phyloP scores from a whole-genome alignment of 2,329 filamentous ascomycete genomes.

The Aureobasidium mangrovei region DNA sequence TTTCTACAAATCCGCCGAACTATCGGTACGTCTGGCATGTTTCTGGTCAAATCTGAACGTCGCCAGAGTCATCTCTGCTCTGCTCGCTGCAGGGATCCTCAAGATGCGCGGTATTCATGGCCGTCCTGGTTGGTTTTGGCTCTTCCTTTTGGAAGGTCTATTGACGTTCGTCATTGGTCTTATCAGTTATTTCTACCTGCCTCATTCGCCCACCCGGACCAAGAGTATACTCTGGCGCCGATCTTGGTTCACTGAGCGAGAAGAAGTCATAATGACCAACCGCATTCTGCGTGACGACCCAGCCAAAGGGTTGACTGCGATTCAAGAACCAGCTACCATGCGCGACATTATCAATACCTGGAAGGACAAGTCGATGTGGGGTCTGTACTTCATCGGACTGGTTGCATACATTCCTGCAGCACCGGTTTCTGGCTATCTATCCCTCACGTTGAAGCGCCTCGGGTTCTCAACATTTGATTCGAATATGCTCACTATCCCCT shows the following conservation, averaged over 20 bases:
- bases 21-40: conserved; percentile 14
- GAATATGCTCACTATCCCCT: conserved; percentile 18
- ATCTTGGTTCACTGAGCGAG: conserved; percentile 24
- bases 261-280: conserved; percentile 27
- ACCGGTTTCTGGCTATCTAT: conserved; percentile 46
- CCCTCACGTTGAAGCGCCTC: conserved; percentile 48
- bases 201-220: conserved; percentile 24
- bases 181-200: conserved; percentile 23
- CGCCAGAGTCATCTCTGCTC: conserved; percentile 15
- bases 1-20: conserved; percentile 16
- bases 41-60: conserved; percentile 13
- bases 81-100: conserved; percentile 16
- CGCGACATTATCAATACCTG: conserved; percentile 13
- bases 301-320: conserved; percentile 15
- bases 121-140: conserved; percentile 17
- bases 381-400: conserved; percentile 44
- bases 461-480: conserved; percentile 36
- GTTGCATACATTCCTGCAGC: conserved; percentile 46
- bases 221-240: conserved; percentile 20
- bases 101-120: conserved; percentile 16
- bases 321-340: conserved; percentile 11
- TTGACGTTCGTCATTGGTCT: conserved; percentile 17
- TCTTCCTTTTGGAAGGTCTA: conserved; percentile 16
- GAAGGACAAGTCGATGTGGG: conserved; percentile 12
- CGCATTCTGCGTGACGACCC: conserved; percentile 16